These are phyloP conservation scores for Phialemoniopsis sp. DNA, from an alignment of 2,329 filamentous ascomycete species.

Conservation along the genomic window DNA sequence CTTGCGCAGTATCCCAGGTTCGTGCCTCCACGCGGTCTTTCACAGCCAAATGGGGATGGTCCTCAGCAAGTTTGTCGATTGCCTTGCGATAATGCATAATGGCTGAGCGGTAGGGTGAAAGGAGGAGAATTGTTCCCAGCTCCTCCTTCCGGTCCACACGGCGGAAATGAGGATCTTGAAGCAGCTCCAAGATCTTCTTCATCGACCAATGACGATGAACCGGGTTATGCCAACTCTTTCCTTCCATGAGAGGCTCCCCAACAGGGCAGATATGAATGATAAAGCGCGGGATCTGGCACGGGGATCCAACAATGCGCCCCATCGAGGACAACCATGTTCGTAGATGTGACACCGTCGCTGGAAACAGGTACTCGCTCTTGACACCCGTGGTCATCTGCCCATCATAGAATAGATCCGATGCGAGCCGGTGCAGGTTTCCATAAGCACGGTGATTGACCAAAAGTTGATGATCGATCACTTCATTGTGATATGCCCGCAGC, in stretches of 20 bases:
- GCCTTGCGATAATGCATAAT: constrained; percentile 25
- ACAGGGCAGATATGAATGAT: constrained; percentile 20
- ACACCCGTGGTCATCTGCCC: constrained; percentile 28
- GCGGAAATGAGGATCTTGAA: constrained; percentile 24
- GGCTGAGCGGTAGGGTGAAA: constrained; percentile 37
- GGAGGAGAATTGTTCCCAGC: constrained; percentile 34
- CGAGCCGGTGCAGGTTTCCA: constrained; percentile 27
- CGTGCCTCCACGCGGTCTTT: constrained; percentile 29
- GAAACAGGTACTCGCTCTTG: constrained; percentile 7
- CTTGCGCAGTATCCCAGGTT: constrained; percentile 41
- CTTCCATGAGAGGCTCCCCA: constrained; percentile 11
- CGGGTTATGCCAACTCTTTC: constrained; percentile 34
- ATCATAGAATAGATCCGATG: constrained; percentile 36
- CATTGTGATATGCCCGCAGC: constrained; percentile 16
- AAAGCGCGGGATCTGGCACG: constrained; percentile 27
- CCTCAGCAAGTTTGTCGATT: constrained; percentile 9
- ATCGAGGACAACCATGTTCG: constrained; percentile 7
- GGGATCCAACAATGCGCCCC: background rate
- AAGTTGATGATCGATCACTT: constrained; percentile 13
- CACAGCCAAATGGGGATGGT: constrained; percentile 6
- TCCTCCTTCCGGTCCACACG: constrained; percentile 14
- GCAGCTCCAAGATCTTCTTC: constrained; percentile 20
- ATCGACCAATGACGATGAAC: constrained; percentile 31
- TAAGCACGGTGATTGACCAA: constrained; percentile 21
- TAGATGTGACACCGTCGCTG: constrained; percentile 8